Evolutionary conservation across 257 asterid genomes (phyloP).

Genomic region (Handroanthus guayacan): DNA sequence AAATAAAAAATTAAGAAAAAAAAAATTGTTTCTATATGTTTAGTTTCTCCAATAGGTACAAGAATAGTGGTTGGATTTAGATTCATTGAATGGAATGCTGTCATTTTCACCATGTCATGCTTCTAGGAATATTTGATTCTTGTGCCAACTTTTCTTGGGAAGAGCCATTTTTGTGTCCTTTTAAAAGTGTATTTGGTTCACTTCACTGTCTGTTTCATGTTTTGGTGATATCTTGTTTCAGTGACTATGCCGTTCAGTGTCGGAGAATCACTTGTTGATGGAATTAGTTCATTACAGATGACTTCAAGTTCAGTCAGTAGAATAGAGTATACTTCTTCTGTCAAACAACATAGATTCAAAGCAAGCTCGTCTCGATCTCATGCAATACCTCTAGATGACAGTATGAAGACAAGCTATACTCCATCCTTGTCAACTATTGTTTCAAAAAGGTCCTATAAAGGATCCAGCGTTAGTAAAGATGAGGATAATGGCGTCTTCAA

Average conservation of each 20-base stretch:
- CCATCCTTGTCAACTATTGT: slow-evolving; percentile 22
- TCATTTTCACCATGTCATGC: background rate
- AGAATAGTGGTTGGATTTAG: background rate
- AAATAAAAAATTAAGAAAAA: background rate
- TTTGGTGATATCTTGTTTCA: slow-evolving; percentile 31
- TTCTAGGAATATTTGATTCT: slow-evolving; percentile 16
- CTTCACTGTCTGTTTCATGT: slow-evolving; percentile 24
- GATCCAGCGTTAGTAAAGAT: slow-evolving; percentile 21
- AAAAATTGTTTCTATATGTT: background rate
- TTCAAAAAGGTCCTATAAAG: slow-evolving; percentile 44
- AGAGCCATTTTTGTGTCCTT: background rate
- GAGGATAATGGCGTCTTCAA: slow-evolving; percentile 28
- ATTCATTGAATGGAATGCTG: background rate
- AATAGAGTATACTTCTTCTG: slow-evolving; percentile 30
- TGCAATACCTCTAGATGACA: background rate
- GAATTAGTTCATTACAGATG: slow-evolving; percentile 49
- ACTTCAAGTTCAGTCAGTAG: slow-evolving; percentile 42
- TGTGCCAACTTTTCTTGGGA: slow-evolving; percentile 4
- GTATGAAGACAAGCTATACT: background rate
- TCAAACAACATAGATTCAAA: slow-evolving; percentile 40
- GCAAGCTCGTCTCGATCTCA: slow-evolving; percentile 42
- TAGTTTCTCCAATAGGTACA: background rate
- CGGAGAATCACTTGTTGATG: slow-evolving; percentile 62
- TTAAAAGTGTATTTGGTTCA: background rate
- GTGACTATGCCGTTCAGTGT: slow-evolving; percentile 35